Percentiles rank a stretch among this genome's conserved stretches.
These are phyloP conservation scores for Ceratocystis variospora DNA, from an alignment of 2,329 filamentous ascomycete genomes.

Conservation along the genomic window DNA sequence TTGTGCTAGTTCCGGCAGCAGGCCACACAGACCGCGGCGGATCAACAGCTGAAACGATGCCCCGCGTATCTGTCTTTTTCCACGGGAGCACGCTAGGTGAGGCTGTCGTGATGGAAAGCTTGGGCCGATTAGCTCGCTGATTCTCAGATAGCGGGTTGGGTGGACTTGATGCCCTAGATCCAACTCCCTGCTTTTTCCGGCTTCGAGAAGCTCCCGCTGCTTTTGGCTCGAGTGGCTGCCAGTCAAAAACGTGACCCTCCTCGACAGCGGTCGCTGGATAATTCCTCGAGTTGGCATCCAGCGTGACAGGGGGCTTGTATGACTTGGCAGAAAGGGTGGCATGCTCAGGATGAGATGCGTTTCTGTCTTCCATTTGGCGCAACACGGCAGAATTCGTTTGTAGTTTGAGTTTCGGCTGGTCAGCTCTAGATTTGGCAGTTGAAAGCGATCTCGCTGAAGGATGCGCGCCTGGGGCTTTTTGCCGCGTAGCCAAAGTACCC, in stretches of 20 bases:
- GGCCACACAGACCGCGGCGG: constrained; percentile 15
- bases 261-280: constrained; percentile 12
- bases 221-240: constrained; percentile 8
- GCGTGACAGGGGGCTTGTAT: not conserved
- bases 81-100: constrained; percentile 1
- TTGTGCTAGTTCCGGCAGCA: not conserved
- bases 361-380: constrained; percentile 15
- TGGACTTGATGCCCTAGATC: not conserved
- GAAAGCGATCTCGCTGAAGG: not conserved
- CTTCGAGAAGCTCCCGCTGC: not conserved
- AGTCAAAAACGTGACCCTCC: constrained; percentile 4
- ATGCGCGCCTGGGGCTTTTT: not conserved
- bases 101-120: constrained; percentile 15
- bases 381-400: constrained; percentile 17
- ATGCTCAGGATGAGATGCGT: not conserved
- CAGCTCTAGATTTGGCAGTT: not conserved
- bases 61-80: constrained; percentile 13
- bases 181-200: not conserved
- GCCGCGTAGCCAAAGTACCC: not conserved
- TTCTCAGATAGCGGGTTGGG: not conserved
- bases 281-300: not conserved
- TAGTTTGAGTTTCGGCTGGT: constrained; percentile 15
- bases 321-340: constrained; percentile 10
- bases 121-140: constrained; percentile 4
- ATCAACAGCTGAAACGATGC: constrained; percentile 14